phyloP scores from a whole-genome alignment of 2,329 filamentous ascomycete species.

The Alternaria incomplexa region DNA sequence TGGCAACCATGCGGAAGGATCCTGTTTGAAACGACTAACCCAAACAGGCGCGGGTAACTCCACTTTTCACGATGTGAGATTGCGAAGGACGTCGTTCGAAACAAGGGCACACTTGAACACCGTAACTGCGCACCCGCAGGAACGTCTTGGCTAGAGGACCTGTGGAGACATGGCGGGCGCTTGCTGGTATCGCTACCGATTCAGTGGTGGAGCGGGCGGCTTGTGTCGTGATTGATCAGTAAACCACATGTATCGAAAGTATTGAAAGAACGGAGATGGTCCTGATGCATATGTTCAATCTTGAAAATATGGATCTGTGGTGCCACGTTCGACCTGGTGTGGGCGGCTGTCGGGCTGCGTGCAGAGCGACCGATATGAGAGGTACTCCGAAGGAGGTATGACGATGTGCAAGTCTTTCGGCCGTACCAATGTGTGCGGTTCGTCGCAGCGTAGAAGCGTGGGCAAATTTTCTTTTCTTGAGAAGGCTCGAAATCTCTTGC shows the following conservation, averaged over 20 bases:
- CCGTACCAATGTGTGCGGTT: not conserved
- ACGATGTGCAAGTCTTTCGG: not conserved
- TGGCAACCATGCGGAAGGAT: conserved; percentile 13
- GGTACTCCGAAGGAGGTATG: not conserved
- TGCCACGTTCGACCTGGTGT: not conserved
- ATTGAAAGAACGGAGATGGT: not conserved
- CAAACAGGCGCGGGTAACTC: conserved; percentile 5
- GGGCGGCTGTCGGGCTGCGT: not conserved
- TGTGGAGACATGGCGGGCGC: conserved; percentile 6
- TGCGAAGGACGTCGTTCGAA: conserved; percentile 18
- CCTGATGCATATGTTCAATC: not conserved
- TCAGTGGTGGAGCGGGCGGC: not conserved
- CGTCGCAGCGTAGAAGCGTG: not conserved
- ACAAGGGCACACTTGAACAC: conserved; percentile 13
- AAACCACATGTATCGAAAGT: not conserved
- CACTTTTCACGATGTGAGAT: conserved; percentile 21
- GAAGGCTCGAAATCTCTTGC: not conserved
- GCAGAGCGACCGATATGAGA: not conserved
- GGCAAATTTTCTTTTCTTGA: not conserved
- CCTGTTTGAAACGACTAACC: conserved; percentile 26
- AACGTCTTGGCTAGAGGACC: not conserved
- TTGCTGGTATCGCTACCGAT: not conserved
- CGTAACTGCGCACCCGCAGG: conserved; percentile 11
- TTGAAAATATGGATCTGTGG: not conserved
- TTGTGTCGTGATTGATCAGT: not conserved